Percentiles rank a stretch among this genome's conserved stretches.
Evolutionary conservation across 2,329 filamentous ascomycete species (phyloP).

Genomic region (Xylaria sp.): DNA sequence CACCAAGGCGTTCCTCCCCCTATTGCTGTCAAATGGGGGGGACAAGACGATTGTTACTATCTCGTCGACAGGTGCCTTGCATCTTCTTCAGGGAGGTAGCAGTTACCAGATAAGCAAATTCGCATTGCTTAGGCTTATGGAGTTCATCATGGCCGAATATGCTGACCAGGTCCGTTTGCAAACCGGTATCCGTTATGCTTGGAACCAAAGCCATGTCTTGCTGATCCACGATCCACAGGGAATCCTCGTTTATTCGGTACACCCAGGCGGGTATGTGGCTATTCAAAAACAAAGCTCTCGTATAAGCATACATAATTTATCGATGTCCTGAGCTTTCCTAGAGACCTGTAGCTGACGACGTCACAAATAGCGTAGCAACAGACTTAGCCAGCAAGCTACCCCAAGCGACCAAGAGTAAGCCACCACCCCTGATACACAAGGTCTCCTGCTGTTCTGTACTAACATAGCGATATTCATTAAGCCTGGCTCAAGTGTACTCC

Average conservation of each 20-base stretch:
- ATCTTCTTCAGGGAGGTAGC: conserved; percentile 50
- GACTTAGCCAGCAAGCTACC: conserved; percentile 48
- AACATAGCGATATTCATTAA: conserved; percentile 40
- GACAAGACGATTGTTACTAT: conserved; percentile 59
- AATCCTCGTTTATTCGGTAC: conserved; percentile 39
- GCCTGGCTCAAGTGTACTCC: conserved; percentile 46
- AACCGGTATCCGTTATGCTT: conserved; percentile 51
- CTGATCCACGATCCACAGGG: conserved; percentile 29
- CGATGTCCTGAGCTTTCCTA: background rate
- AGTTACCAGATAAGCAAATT: conserved; percentile 61
- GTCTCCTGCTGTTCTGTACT: background rate
- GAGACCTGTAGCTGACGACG: background rate
- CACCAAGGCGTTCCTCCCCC: conserved; percentile 59
- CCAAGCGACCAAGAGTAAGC: conserved; percentile 38
- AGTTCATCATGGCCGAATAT: conserved; percentile 60
- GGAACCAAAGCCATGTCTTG: background rate
- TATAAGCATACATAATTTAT: background rate
- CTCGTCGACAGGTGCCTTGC: conserved; percentile 55
- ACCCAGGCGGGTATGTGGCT: conserved; percentile 32
- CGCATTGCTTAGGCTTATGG: conserved; percentile 59
- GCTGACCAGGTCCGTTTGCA: conserved; percentile 51
- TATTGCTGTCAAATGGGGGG: conserved; percentile 50
- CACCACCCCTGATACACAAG: background rate
- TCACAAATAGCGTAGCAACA: conserved; percentile 36
- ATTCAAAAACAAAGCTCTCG: background rate